Base-by-base conservation (phyloP, 139 green algal genomes). In the Tetradesmus obliquus region DNA sequence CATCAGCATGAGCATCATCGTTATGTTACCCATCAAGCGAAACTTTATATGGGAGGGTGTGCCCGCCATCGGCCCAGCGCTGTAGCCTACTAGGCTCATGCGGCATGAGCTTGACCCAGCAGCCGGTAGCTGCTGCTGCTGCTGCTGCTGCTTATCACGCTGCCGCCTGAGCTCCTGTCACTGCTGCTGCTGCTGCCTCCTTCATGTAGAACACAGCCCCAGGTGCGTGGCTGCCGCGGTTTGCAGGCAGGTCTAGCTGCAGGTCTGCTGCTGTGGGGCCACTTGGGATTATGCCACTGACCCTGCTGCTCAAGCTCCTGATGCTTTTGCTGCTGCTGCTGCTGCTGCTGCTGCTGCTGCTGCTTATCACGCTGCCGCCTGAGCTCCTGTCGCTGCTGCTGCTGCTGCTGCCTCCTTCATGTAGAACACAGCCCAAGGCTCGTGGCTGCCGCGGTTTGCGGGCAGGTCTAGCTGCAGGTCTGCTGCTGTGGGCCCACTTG, bases 281-380 rank as follows among this genome's bases (percentile, higher is more conserved):
- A 3, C 86, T 82, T 2, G 97, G 94, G 9, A 99, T 91, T 66
- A 99, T 99, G 51, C 97, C 97, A 6, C 95, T 91, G 32, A 45
- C 32, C 32, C 32, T 45, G 32, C 32, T 45, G 32, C 32, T 45
- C 32, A 45, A 45, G 32, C 32, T 45, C 32, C 32, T 45, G 32
- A 45, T 45, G 32, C 32, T 45, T 45, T 45, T 45, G 32, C 32
- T 45, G 32, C 32, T 45, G 32, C 32, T 45, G 32, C 32, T 45
- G 32, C 32, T 45, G 32, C 32, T 45, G 32, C 32, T 45, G 32
- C 32, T 45, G 32, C 32, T 13, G 19, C 62, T 66, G 66, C 66
- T 5, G 3, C 17, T 7, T 19, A 12, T 76, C 66, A 76, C n/a
- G 66, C 66, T 24, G 66, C 66, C 5, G 17, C 66, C n/a, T 76